A percentile compares a stretch with the other conserved stretches of the same genome.
These are phyloP conservation scores for Rostrohypoxylon terebratum DNA, from an alignment of 495 filamentous ascomycete genomes.

Conservation along the genomic window DNA sequence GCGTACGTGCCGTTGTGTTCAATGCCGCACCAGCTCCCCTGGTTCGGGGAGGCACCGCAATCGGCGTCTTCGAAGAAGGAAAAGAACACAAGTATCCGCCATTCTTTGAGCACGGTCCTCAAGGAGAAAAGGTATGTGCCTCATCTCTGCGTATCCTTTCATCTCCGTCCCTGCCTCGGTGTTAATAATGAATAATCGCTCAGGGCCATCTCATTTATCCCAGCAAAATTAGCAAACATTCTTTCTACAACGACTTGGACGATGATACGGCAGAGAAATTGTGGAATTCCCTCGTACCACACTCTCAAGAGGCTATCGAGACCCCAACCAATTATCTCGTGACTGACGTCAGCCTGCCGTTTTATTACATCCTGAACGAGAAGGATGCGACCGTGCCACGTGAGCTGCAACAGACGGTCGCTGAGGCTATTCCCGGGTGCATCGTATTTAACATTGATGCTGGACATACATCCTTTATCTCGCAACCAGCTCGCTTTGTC, in stretches of 20 bases:
- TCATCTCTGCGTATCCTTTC: neutral
- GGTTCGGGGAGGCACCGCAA: neutral
- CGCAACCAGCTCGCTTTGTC: neutral
- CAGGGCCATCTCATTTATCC: constrained; percentile 24
- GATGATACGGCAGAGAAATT: constrained; percentile 22
- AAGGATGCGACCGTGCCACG: neutral
- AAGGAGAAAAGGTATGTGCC: neutral
- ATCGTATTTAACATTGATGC: constrained; percentile 8
- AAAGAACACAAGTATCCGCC: constrained; percentile 7
- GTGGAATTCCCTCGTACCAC: constrained; percentile 21
- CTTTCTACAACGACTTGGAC: constrained; percentile 34
- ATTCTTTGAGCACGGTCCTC: neutral
- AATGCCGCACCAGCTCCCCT: constrained; percentile 40
- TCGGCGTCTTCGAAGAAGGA: neutral
- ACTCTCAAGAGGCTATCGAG: constrained; percentile 31
- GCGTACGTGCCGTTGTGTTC: constrained; percentile 53
- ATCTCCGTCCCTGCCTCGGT: neutral
- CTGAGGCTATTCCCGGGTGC: neutral
- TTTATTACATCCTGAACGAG: neutral
- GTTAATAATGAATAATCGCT: neutral
- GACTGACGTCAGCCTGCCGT: neutral
- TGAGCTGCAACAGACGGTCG: neutral
- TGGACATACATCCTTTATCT: neutral
- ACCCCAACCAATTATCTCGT: constrained; percentile 10
- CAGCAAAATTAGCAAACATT: constrained; percentile 20